Percentiles rank a stretch among this genome's conserved stretches.
Evolutionary conservation across 2,329 filamentous ascomycete genomes (phyloP).

Genomic region (Neurospora sp.): DNA sequence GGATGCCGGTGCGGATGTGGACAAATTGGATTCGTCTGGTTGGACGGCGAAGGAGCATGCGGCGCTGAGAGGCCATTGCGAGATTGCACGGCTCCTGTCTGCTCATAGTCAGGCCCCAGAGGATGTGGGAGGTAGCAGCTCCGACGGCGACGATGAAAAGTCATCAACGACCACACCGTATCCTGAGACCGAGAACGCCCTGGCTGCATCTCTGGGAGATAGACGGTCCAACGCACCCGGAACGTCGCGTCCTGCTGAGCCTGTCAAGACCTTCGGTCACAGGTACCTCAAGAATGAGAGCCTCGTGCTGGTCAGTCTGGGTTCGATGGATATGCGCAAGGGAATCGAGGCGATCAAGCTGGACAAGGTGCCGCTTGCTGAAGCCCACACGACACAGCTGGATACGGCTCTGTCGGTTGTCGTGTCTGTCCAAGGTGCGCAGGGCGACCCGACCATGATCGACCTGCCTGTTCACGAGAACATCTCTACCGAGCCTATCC

Average conservation of each 20-base stretch:
- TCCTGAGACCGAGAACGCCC: constrained; percentile 25
- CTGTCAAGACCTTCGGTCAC: constrained; percentile 92
- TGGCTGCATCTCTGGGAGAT: constrained; percentile 50
- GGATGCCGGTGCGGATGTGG: constrained; percentile 65
- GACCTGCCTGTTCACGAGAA: constrained; percentile 92
- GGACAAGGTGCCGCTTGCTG: constrained; percentile 76
- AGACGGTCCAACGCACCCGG: constrained; percentile 39
- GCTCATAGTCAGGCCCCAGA: constrained; percentile 33
- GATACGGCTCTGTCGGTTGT: constrained; percentile 91
- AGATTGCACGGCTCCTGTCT: constrained; percentile 63
- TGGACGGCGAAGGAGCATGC: constrained; percentile 95
- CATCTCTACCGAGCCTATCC: constrained; percentile 85
- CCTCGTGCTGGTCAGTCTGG: constrained; percentile 84
- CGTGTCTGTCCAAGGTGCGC: constrained; percentile 74
- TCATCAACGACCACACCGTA: constrained; percentile 28
- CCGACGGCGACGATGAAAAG: constrained; percentile 19
- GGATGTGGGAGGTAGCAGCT: constrained; percentile 22
- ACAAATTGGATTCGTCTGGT: constrained; percentile 71
- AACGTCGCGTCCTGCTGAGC: constrained; percentile 51
- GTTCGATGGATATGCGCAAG: constrained; percentile 90
- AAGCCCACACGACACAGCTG: constrained; percentile 85
- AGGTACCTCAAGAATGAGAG: constrained; percentile 84
- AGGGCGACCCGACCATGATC: constrained; percentile 78
- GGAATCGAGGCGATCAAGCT: constrained; percentile 70
- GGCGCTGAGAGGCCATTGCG: constrained; percentile 76